Percentiles rank a stretch among this genome's conserved stretches.
Evolutionary conservation across 2,329 filamentous ascomycete genomes (phyloP).

Genomic region (Polychaeton citri): DNA sequence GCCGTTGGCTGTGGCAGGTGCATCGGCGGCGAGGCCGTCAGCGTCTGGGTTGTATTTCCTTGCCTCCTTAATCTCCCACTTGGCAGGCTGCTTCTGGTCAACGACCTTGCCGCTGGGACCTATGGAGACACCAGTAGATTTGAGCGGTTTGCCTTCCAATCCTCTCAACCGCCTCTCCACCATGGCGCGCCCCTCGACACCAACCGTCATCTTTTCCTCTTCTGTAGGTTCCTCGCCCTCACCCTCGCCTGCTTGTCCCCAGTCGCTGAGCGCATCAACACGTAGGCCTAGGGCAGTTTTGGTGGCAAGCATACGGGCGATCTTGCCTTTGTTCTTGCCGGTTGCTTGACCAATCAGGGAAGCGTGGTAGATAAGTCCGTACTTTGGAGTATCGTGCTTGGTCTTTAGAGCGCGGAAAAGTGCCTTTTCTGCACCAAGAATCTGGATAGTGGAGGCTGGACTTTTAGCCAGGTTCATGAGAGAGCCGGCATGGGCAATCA

Average conservation of each 20-base stretch:
- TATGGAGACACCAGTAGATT: constrained; percentile 61
- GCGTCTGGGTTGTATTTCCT: constrained; percentile 91
- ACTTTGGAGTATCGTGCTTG: constrained; percentile 98
- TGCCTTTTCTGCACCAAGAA: constrained; percentile 95
- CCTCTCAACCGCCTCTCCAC: constrained; percentile 63
- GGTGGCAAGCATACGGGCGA: constrained; percentile 86
- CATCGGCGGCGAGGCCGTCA: constrained; percentile 64
- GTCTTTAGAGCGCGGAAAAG: constrained; percentile 97
- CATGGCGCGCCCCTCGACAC: constrained; percentile 56
- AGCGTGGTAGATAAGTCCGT: constrained; percentile 86
- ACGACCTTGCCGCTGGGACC: constrained; percentile 50
- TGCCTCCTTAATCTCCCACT: constrained; percentile 85
- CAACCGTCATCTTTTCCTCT: constrained; percentile 74
- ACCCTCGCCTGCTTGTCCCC: constrained; percentile 54
- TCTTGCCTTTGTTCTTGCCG: constrained; percentile 98
- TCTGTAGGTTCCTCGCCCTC: constrained; percentile 55
- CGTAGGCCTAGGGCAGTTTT: constrained; percentile 89
- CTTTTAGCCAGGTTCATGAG: constrained; percentile 91
- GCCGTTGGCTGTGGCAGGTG: constrained; percentile 45
- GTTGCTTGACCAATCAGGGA: constrained; percentile 93
- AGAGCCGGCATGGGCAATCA: constrained; percentile 90
- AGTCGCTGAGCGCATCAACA: constrained; percentile 77
- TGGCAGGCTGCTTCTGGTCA: constrained; percentile 41
- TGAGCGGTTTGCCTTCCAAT: constrained; percentile 81
- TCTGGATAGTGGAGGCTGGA: constrained; percentile 91